phyloP scores from a whole-genome alignment of 768 basidiomycete species.

The Sarcomyxa edulis region DNA sequence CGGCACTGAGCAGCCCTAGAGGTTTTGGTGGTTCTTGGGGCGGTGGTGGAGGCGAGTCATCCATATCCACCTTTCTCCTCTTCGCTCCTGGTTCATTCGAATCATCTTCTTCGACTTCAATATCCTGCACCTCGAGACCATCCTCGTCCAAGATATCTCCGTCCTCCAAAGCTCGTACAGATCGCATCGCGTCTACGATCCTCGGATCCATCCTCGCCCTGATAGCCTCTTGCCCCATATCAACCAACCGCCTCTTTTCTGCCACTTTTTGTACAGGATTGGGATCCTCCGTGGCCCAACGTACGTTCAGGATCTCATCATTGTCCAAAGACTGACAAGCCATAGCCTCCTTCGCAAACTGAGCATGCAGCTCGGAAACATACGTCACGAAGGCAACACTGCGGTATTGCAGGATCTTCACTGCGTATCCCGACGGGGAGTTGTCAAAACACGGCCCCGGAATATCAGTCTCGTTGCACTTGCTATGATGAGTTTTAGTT shows the following conservation, averaged over 20 bases:
- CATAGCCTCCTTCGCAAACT: constrained; percentile 99
- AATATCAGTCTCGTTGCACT: background rate
- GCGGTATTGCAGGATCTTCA: constrained; percentile 89
- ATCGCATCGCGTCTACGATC: constrained; percentile 84
- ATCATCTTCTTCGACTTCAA: constrained; percentile 26
- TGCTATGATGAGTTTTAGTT: too few relatives aligned
- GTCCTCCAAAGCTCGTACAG: constrained; percentile 86
- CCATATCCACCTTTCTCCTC: constrained; percentile 25
- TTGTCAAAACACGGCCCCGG: constrained; percentile 15
- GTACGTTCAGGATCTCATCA: constrained; percentile 96
- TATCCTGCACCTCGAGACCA: constrained; percentile 25
- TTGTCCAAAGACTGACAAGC: constrained; percentile 96
- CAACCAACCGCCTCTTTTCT: constrained; percentile 80
- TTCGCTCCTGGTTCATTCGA: constrained; percentile 30
- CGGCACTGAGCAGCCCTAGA: constrained; percentile 67
- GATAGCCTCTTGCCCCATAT: constrained; percentile 84
- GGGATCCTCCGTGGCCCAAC: constrained; percentile 99
- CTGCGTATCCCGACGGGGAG: constrained; percentile 34
- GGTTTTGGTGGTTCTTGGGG: constrained; percentile 29
- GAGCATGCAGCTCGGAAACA: constrained; percentile 75
- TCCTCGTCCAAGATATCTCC: constrained; percentile 48
- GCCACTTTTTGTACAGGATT: constrained; percentile 87
- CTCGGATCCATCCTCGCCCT: constrained; percentile 78
- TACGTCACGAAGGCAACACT: constrained; percentile 98
- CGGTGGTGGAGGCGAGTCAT: constrained; percentile 17